phyloP scores from a whole-genome alignment of 2,329 filamentous ascomycete species.

The Fusarium mangiferae region DNA sequence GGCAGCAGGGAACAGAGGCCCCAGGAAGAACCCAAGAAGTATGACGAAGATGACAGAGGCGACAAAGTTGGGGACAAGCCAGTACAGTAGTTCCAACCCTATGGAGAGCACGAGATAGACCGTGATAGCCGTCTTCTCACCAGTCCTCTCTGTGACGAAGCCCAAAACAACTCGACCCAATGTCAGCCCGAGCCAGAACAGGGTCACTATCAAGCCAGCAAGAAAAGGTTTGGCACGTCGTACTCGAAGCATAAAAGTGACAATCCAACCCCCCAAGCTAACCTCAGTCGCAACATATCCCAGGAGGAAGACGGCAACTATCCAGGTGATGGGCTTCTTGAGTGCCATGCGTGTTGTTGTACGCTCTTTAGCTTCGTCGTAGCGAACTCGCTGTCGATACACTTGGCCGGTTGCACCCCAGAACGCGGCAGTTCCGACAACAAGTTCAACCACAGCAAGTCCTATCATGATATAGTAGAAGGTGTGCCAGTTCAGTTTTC shows the following conservation, averaged over 20 bases:
- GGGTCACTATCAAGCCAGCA: conserved; percentile 79
- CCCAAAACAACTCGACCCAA: conserved; percentile 77
- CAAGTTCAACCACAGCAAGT: conserved; percentile 65
- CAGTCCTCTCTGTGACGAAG: conserved; percentile 78
- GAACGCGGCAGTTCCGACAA: conserved; percentile 65
- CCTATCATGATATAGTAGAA: conserved; percentile 82
- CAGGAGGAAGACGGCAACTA: conserved; percentile 78
- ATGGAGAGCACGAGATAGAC: conserved; percentile 73
- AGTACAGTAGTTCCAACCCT: conserved; percentile 77
- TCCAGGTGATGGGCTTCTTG: conserved; percentile 71
- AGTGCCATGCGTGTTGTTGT: conserved; percentile 60
- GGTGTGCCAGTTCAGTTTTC: conserved; percentile 71
- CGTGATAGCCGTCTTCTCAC: conserved; percentile 74
- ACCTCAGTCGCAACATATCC: conserved; percentile 84
- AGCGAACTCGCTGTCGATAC: conserved; percentile 55
- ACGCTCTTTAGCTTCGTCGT: conserved; percentile 49
- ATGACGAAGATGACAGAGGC: conserved; percentile 77
- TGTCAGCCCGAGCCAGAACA: conserved; percentile 87
- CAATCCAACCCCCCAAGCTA: conserved; percentile 80
- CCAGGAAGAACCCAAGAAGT: conserved; percentile 81
- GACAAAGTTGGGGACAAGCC: conserved; percentile 82
- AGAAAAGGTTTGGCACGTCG: conserved; percentile 75
- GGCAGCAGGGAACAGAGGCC: conserved; percentile 80
- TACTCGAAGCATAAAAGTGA: conserved; percentile 86
- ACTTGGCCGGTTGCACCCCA: conserved; percentile 68